Conservation (phyloP, 2,329 filamentous ascomycete genomes). For the Epichloe uncinata region DNA sequence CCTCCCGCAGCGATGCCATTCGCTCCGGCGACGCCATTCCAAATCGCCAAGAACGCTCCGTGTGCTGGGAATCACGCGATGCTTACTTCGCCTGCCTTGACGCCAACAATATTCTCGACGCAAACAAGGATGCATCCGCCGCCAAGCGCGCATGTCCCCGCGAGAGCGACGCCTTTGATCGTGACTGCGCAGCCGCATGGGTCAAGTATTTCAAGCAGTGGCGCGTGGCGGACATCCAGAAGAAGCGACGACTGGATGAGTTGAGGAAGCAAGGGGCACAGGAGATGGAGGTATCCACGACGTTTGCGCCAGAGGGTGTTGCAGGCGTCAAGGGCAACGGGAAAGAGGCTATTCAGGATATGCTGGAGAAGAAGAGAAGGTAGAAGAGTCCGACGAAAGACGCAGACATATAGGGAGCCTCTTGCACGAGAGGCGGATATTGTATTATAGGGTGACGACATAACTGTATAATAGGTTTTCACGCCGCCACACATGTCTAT, state of each 20-base stretch:
- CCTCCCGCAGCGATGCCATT: conserved; percentile 37
- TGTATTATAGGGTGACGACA: no score
- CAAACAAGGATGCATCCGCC: conserved; percentile 28
- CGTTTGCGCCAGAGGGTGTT: conserved; percentile 23
- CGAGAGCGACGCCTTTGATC: conserved; percentile 51
- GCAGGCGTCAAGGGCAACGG: conserved; percentile 18
- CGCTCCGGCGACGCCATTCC: conserved; percentile 51
- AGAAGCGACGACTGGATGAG: conserved; percentile 63
- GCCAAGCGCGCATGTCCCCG: conserved; percentile 25
- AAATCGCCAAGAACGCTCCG: conserved; percentile 65
- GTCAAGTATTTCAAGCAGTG: conserved; percentile 98
- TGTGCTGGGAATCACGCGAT: conserved; percentile 87
- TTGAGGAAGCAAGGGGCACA: conserved; percentile 61
- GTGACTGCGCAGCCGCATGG: conserved; percentile 82
- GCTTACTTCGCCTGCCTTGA: conserved; percentile 82
- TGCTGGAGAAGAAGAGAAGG: conserved; percentile 25
- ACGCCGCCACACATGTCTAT: neutral
- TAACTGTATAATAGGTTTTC: neutral
- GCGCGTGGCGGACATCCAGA: conserved; percentile 81
- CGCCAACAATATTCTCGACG: conserved; percentile 65
- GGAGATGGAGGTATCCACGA: conserved; percentile 34
- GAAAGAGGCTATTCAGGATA: conserved; percentile 25
- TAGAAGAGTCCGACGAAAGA: neutral
- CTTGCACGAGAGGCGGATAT: no score
- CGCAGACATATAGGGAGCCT: no score